Conservation (phyloP, 2,329 filamentous ascomycete species). For the Colletotrichum orchidophilum region DNA sequence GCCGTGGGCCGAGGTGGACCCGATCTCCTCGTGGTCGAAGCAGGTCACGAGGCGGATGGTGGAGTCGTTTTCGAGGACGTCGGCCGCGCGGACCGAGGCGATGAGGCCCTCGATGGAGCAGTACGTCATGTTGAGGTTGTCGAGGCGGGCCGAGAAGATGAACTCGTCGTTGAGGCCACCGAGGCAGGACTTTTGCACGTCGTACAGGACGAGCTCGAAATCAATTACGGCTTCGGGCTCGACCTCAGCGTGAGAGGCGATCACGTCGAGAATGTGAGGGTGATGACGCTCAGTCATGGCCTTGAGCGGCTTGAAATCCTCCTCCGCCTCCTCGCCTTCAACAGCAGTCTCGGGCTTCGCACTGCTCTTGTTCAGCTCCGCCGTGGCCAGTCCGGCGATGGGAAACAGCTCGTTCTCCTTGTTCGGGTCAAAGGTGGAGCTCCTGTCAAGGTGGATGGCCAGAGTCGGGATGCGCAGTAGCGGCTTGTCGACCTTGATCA, state of each 20-base stretch:
- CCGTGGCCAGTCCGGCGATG: slow-evolving; percentile 86
- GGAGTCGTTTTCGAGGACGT: slow-evolving; percentile 77
- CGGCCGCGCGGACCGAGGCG: slow-evolving; percentile 72
- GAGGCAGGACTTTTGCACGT: slow-evolving; percentile 89
- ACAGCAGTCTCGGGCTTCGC: slow-evolving; percentile 47
- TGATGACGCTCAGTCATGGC: slow-evolving; percentile 86
- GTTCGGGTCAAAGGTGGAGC: slow-evolving; percentile 89
- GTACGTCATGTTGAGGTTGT: slow-evolving; percentile 97
- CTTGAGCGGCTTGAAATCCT: slow-evolving; percentile 78
- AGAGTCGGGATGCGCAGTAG: slow-evolving; percentile 92
- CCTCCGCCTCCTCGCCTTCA: slow-evolving; percentile 54
- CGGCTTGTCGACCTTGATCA: slow-evolving; percentile 90
- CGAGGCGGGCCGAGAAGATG: slow-evolving; percentile 93
- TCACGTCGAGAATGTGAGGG: slow-evolving; percentile 83
- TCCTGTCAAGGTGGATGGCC: slow-evolving; percentile 91
- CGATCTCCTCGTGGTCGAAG: slow-evolving; percentile 98
- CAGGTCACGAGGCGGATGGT: slow-evolving; percentile 91
- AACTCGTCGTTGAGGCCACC: slow-evolving; percentile 94
- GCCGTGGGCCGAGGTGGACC: slow-evolving; percentile 90
- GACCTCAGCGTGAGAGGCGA: slow-evolving; percentile 82
- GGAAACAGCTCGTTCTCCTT: slow-evolving; percentile 97
- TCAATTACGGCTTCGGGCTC: slow-evolving; percentile 80
- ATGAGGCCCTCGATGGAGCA: slow-evolving; percentile 89
- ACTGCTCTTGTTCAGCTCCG: slow-evolving; percentile 81
- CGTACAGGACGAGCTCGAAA: slow-evolving; percentile 97